phyloP scores from a whole-genome alignment of 2,329 filamentous ascomycete genomes.

The Epichloe typhina region DNA sequence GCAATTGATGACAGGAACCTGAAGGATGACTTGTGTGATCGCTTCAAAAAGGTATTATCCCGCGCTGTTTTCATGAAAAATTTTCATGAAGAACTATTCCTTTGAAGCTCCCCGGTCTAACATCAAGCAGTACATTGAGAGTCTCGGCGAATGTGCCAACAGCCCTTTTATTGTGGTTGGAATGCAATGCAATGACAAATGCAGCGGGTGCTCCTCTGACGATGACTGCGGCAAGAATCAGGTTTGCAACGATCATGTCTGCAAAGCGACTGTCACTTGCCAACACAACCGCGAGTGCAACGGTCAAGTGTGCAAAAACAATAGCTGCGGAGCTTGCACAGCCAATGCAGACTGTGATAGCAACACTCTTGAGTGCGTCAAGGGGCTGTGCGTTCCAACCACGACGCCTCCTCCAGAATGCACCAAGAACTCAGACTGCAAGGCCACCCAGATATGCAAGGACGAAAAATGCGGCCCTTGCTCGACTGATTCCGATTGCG shows the following conservation, averaged over 20 bases:
- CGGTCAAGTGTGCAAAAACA: conserved; percentile 4
- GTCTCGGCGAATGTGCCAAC: conserved; percentile 6
- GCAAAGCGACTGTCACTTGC: conserved; percentile 2
- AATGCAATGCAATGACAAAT: conserved; percentile 4
- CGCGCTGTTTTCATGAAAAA: neutral
- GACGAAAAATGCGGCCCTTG: conserved; percentile 6
- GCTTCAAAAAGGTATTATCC: conserved; percentile 5
- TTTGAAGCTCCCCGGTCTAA: neutral
- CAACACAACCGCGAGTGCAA: conserved; percentile 6
- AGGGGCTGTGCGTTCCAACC: conserved; percentile 4
- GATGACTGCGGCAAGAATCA: conserved; percentile 3
- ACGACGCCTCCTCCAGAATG: conserved; percentile 3
- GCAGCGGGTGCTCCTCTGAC: conserved; percentile 3
- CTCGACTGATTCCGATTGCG: conserved; percentile 4
- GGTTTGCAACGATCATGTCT: conserved; percentile 2
- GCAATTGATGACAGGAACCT: conserved; percentile 2
- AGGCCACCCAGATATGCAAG: conserved; percentile 5
- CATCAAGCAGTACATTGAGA: conserved; percentile 1
- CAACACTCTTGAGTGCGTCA: conserved; percentile 2
- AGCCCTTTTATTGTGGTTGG: neutral
- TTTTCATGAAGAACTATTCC: neutral
- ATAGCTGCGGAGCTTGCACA: conserved; percentile 4
- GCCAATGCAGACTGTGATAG: conserved; percentile 2
- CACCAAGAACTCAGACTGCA: conserved; percentile 8
- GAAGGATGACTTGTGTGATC: conserved; percentile 1